Percentiles rank a stretch among this genome's conserved stretches.
Conservation (phyloP, 257 asterid species). For the Solanum sitiens region DNA sequence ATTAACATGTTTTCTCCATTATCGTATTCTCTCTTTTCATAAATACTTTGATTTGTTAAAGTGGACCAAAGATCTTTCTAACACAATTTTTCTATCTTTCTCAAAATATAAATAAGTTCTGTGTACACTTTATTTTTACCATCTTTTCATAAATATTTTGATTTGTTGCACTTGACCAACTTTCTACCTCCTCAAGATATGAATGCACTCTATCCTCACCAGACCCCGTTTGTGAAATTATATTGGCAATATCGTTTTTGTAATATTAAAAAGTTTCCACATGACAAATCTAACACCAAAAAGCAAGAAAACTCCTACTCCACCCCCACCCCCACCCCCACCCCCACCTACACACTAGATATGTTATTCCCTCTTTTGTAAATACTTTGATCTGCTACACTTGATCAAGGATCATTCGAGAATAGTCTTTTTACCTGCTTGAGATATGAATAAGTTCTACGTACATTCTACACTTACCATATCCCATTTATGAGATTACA, state of each 20-base stretch:
- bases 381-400: background rate
- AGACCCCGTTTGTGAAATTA: too few relatives aligned
- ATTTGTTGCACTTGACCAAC: too few relatives aligned
- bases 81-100: fast-evolving
- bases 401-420: background rate
- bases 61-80: background rate
- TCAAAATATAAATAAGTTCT: too few relatives aligned
- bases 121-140: background rate
- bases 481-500: too few relatives aligned
- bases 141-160: too few relatives aligned
- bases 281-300: constrained; percentile 13
- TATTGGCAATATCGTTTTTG: too few relatives aligned
- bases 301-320: background rate
- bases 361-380: background rate
- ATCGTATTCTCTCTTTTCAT: background rate
- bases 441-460: background rate
- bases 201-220: too few relatives aligned
- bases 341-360: too few relatives aligned
- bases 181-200: too few relatives aligned
- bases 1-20: background rate
- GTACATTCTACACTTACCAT: too few relatives aligned
- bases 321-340: too few relatives aligned
- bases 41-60: background rate
- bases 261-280: background rate
- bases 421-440: too few relatives aligned